Conservation (phyloP, 495 filamentous ascomycete genomes). For the Rhypophila decipiens region DNA sequence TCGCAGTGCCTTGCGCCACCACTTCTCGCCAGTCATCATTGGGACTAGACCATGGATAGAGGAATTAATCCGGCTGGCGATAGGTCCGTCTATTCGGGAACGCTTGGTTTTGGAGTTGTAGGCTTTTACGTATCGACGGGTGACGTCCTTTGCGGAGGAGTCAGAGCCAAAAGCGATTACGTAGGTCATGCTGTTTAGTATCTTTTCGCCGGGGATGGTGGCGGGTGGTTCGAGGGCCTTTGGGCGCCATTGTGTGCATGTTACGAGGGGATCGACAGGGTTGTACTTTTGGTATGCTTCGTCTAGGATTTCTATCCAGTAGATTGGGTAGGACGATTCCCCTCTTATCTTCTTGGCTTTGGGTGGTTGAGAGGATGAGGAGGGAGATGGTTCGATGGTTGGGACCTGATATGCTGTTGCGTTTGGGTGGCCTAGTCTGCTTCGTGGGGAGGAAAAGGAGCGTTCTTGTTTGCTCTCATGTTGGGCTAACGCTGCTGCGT, state of each 20-base stretch:
- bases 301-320: slow-evolving; percentile 91
- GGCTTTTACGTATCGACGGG: slow-evolving; percentile 67
- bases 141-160: slow-evolving; percentile 70
- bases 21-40: slow-evolving; percentile 48
- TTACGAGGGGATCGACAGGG: slow-evolving; percentile 78
- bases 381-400: slow-evolving; percentile 11
- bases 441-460: slow-evolving; percentile 16
- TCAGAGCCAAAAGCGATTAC: slow-evolving; percentile 78
- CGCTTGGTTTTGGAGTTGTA: slow-evolving; percentile 86
- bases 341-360: slow-evolving; percentile 36
- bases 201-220: slow-evolving; percentile 55
- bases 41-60: neutral
- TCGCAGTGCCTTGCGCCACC: slow-evolving; percentile 62
- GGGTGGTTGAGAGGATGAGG: slow-evolving; percentile 16
- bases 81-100: slow-evolving; percentile 58
- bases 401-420: slow-evolving; percentile 34
- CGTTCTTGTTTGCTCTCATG: slow-evolving; percentile 15
- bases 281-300: slow-evolving; percentile 83
- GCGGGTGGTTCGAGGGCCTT: slow-evolving; percentile 70
- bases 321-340: slow-evolving; percentile 72
- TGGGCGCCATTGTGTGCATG: slow-evolving; percentile 65
- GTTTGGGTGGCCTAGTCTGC: slow-evolving; percentile 37
- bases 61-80: neutral
- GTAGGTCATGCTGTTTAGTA: slow-evolving; percentile 78
- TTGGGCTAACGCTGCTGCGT: slow-evolving; percentile 27